phyloP scores from a whole-genome alignment of 2,329 filamentous ascomycete species.

The Neofusicoccum cordaticola region DNA sequence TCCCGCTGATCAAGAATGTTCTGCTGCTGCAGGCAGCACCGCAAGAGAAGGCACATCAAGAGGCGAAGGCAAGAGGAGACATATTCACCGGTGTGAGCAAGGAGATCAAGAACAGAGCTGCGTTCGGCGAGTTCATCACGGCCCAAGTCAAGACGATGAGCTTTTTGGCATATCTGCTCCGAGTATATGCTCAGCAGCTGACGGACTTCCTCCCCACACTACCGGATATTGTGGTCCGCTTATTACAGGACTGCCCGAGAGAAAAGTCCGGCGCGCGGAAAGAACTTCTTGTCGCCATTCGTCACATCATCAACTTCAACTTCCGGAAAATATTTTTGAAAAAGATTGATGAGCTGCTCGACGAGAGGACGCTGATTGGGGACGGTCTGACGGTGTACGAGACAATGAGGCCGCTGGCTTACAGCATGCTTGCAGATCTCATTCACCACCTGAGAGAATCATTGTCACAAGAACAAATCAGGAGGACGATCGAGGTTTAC shows the following conservation, averaged over 20 bases:
- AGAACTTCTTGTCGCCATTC: slow-evolving; percentile 90
- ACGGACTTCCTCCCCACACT: slow-evolving; percentile 83
- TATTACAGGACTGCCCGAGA: slow-evolving; percentile 89
- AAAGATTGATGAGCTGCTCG: slow-evolving; percentile 91
- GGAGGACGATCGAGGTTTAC: slow-evolving; percentile 94
- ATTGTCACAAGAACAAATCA: slow-evolving; percentile 85
- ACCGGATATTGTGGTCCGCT: slow-evolving; percentile 83
- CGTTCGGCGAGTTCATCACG: slow-evolving; percentile 96
- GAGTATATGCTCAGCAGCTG: slow-evolving; percentile 82
- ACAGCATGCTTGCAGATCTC: slow-evolving; percentile 96
- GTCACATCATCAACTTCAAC: slow-evolving; percentile 99
- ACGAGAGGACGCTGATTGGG: slow-evolving; percentile 90
- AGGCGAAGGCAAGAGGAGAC: slow-evolving; percentile 73
- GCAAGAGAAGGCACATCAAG: slow-evolving; percentile 85
- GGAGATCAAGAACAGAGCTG: slow-evolving; percentile 87
- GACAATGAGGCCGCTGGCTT: slow-evolving; percentile 90
- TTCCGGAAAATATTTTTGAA: slow-evolving; percentile 91
- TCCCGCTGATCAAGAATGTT: slow-evolving; percentile 89
- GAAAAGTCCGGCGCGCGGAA: slow-evolving; percentile 94
- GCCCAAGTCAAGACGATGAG: slow-evolving; percentile 99
- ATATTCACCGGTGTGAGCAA: slow-evolving; percentile 92
- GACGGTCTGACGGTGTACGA: slow-evolving; percentile 96
- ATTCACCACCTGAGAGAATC: slow-evolving; percentile 95
- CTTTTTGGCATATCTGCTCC: slow-evolving; percentile 87
- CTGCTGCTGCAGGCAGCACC: slow-evolving; percentile 85